phyloP scores from a whole-genome alignment of 2,329 filamentous ascomycete species.

The Ascochyta viciae-villosae region DNA sequence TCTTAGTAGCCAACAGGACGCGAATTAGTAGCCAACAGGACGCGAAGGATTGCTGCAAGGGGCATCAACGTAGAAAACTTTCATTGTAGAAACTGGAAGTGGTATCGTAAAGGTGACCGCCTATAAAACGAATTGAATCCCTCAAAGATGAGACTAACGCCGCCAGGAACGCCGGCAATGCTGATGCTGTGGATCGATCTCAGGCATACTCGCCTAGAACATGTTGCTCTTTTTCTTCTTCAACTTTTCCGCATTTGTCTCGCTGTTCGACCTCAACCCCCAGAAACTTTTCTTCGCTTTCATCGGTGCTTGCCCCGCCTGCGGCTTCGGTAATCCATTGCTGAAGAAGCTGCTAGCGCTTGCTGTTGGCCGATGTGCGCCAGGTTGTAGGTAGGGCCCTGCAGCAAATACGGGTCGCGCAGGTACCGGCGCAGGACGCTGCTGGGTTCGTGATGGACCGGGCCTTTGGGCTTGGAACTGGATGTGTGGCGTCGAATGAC shows the following conservation, averaged over 20 bases:
- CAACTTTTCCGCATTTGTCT: slow-evolving; percentile 42
- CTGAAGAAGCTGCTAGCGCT: slow-evolving; percentile 48
- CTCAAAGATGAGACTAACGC: background rate
- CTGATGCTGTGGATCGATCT: background rate
- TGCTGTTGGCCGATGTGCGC: slow-evolving; percentile 34
- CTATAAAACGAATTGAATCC: background rate
- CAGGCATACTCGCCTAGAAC: slow-evolving; percentile 41
- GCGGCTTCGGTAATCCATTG: slow-evolving; percentile 36
- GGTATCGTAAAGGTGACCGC: slow-evolving; percentile 5
- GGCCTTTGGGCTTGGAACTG: slow-evolving; percentile 26
- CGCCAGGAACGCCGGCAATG: slow-evolving; percentile 14
- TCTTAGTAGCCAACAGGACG: background rate
- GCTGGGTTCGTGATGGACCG: slow-evolving; percentile 18
- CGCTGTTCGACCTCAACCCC: slow-evolving; percentile 43
- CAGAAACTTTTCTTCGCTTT: slow-evolving; percentile 51
- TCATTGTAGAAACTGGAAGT: background rate
- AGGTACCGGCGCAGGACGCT: slow-evolving; percentile 25
- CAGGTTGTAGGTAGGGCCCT: slow-evolving; percentile 42
- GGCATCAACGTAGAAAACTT: background rate
- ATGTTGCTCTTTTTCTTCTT: slow-evolving; percentile 55
- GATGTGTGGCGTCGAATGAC: slow-evolving; percentile 32
- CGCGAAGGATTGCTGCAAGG: background rate
- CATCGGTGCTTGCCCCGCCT: slow-evolving; percentile 19
- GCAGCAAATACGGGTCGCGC: slow-evolving; percentile 25
- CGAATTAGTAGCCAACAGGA: background rate